Base-by-base conservation (phyloP, 1,284 basidiomycete species). In the Hymenochaete sp. region DNA sequence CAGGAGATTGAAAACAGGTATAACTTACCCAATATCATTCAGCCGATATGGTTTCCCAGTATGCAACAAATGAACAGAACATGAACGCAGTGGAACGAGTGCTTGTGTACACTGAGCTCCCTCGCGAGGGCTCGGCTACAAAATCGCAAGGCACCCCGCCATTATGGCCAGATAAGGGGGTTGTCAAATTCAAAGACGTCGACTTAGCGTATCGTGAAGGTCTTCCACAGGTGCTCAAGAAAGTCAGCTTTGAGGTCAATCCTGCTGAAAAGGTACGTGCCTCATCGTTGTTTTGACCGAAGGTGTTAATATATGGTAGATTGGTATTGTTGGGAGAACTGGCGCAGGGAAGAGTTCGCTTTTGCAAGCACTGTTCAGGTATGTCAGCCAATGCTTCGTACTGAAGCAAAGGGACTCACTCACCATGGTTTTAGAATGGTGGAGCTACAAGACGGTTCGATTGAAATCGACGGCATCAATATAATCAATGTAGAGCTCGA, bases 331-430 rank as follows among this genome's bases (percentile, higher is more conserved):
- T 14, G 85, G 85, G 6, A 64, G 82, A 6, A 86, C 82, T 0
- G 82, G 81, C 11, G 79, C 82, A 38, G 79, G 87, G 25, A 91
- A 91, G 64, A 81, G 77, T 43, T 87, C 85, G 1, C 62, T 92
- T 9, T 67, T 91, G 26, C 78, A 79, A 53, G 77, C 73, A 1
- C 67, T 93, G 14, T 81, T 92, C 65, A 71, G 88, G 63, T 74
- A 55, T 25, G 56, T 31, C 16, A 16, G n/a, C 25, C 13, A 21
- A n/a, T 27, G 9, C 14, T 4, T 19, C 26, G 11, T 9, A n/a
- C 32, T 4, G 25, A 7, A 16, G 10, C n/a, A 28, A 29, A 29
- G n/a, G 9, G n/a, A 13, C 18, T 45, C n/a, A 13, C 21, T 47
- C 10, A n/a, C 26, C 18, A 8, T 32, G 16, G 19, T 5, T 66